Evolutionary conservation across 1,284 basidiomycete genomes (phyloP), one percentile per base, ranked within the genome.

Genomic region (Sphagnurus paluster): DNA sequence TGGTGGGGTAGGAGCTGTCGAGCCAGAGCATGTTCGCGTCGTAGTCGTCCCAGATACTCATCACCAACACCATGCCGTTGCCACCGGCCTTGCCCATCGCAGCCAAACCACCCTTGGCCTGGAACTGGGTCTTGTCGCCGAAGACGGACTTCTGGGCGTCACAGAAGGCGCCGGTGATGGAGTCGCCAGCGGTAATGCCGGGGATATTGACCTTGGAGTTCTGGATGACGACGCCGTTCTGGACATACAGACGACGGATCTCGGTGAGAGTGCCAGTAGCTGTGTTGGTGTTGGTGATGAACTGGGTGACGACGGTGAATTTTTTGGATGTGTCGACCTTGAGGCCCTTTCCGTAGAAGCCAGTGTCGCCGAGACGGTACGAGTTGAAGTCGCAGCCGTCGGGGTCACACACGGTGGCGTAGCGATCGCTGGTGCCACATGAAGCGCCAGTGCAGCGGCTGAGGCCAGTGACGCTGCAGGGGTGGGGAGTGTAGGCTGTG

Each of bases 11-110:
- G 67, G 67, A 65, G 56, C 64, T 68, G 66, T 82, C 78, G 62
- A 80, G 74, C 78, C 79, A 80, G 57, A 79, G 70, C 78, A 82
- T 80, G 57, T 72, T 63, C 48, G 68, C 76, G n/a, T n/a, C n/a
- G n/a, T n/a, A n/a, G n/a, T n/a, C n/a, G n/a, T n/a, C n/a, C n/a
- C 77, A 79, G 50, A 81, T 58, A 52, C 64, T 69, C 58, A 82
- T 60, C 39, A 74, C 75, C 29, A 82, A 63, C 10, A 79, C 77
- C 70, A 80, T 74, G 41, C 78, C 78, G 35, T 57, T 48, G 24
- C 58, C 56, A 55, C 80, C 62, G 7, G 74, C 66, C 38, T 62
- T 57, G 48, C 74, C 71, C 68, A 80, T 76, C 39, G 57, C 55
- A 21, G 51, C 48, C 40, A 79, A 54, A 9, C 76, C 77, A 51